phyloP scores from a whole-genome alignment of 148 eudicot species.

The Simmondsia chinensis region DNA sequence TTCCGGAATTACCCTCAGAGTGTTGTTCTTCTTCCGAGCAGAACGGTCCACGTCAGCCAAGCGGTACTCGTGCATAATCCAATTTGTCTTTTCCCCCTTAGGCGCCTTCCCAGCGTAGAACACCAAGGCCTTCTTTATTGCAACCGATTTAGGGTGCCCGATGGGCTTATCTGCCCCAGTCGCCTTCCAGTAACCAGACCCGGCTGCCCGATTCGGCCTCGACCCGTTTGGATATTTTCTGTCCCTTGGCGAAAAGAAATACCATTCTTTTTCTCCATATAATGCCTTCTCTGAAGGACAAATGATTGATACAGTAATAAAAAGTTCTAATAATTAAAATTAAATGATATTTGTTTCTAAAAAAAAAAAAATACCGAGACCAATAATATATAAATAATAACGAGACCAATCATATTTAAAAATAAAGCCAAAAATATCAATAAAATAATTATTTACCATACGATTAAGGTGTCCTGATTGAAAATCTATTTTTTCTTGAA shows the following conservation, averaged over 20 bases:
- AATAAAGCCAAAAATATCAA: no score
- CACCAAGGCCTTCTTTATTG: conserved; percentile 1
- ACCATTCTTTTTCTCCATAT: conserved; percentile 2
- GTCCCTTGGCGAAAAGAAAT: conserved; percentile 1
- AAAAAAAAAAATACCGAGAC: no score
- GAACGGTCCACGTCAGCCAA: no score
- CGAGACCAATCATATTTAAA: no score
- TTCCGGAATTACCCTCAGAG: no score
- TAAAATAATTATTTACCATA: no score
- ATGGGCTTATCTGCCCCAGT: conserved; percentile 3
- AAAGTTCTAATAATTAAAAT: neutral
- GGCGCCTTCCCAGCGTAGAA: conserved; percentile 1
- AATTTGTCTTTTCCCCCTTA: conserved; percentile 1
- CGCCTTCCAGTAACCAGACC: conserved; percentile 3
- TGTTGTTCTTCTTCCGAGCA: no score
- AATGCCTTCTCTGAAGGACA: neutral
- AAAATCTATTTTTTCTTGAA: no score
- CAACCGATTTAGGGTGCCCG: neutral
- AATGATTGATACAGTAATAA: neutral
- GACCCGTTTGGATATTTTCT: conserved; percentile 1
- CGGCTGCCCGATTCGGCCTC: conserved; percentile 1
- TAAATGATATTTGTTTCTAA: neutral
- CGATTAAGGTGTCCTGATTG: no score
- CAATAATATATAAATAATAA: no score
- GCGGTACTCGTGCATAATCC: conserved; percentile 5